Evolutionary conservation across 2,329 filamentous ascomycete species (phyloP).

Genomic region (Colletotrichum liaoningense): DNA sequence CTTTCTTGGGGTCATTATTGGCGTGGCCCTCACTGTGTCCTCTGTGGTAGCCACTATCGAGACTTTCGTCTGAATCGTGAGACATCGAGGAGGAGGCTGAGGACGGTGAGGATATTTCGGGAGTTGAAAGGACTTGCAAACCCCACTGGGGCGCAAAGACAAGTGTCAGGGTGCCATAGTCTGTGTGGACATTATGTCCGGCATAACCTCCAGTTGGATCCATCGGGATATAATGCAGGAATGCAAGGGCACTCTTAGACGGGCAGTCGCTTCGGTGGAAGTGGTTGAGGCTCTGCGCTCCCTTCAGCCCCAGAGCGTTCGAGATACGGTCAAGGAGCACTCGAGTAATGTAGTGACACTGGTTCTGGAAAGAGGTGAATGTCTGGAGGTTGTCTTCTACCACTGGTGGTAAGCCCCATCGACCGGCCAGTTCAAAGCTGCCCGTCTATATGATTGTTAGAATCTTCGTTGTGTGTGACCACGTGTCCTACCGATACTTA

Average conservation of each 20-base stretch:
- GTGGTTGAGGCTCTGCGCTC: background rate
- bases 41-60: background rate
- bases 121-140: background rate
- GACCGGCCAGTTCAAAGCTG: background rate
- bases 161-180: background rate
- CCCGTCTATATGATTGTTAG: background rate
- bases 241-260: background rate
- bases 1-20: background rate
- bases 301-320: background rate
- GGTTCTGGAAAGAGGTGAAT: background rate
- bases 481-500: no score
- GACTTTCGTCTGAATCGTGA: background rate
- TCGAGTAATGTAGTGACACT: conserved; percentile 1
- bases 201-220: background rate
- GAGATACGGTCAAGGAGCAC: background rate
- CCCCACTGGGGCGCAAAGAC: background rate
- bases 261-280: background rate
- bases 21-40: background rate
- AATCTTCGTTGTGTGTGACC: background rate
- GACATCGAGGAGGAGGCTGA: background rate
- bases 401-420: background rate
- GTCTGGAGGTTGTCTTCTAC: background rate
- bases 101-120: background rate
- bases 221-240: background rate
- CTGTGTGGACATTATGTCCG: background rate